A percentile compares a stretch with the other conserved stretches of the same genome.
Conservation (phyloP, 805 yeast species). For the Candida ipomoeae region DNA sequence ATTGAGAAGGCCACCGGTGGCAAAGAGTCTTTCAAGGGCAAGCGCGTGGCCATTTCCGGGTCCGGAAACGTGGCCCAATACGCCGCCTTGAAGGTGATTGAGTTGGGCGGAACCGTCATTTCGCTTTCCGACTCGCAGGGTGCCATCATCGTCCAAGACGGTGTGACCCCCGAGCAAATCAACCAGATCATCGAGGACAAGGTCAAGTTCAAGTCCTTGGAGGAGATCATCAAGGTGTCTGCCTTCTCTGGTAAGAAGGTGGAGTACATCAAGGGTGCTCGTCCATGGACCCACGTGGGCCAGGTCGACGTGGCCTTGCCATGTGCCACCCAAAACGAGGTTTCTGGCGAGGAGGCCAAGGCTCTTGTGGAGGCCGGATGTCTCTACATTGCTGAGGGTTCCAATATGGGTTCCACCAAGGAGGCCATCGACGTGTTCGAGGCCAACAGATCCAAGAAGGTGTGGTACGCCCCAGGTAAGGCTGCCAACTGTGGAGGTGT, state of each 20-base stretch:
- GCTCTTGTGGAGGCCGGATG: slow-evolving; percentile 89
- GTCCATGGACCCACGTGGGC: slow-evolving; percentile 95
- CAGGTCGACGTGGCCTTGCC: slow-evolving; percentile 94
- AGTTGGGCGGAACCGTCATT: slow-evolving; percentile 93
- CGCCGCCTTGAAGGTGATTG: slow-evolving; percentile 96
- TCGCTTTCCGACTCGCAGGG: slow-evolving; percentile 96
- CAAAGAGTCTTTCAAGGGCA: slow-evolving; percentile 85
- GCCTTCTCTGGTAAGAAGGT: slow-evolving; percentile 57
- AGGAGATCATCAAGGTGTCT: slow-evolving; percentile 56
- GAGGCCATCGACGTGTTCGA: slow-evolving; percentile 96
- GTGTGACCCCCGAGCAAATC: slow-evolving; percentile 82
- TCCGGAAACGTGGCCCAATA: slow-evolving; percentile 99
- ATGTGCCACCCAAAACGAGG: slow-evolving; percentile 98
- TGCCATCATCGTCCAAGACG: slow-evolving; percentile 68
- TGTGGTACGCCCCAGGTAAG: slow-evolving; percentile 99
- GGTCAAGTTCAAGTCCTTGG: slow-evolving; percentile 70
- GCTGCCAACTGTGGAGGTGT: slow-evolving; percentile 99
- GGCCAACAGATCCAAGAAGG: slow-evolving; percentile 62
- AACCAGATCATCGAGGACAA: slow-evolving; percentile 72
- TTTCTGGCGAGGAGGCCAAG: slow-evolving; percentile 94
- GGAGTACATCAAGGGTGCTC: slow-evolving; percentile 85
- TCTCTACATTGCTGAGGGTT: slow-evolving; percentile 96
- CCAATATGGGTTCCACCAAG: slow-evolving; percentile 98
- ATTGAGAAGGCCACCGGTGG: slow-evolving; percentile 88
- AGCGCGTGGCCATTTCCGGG: slow-evolving; percentile 95